Percentiles rank a stretch among this genome's conserved stretches.
phyloP scores from a whole-genome alignment of 768 basidiomycete genomes.

The Filobasidium floriforme region DNA sequence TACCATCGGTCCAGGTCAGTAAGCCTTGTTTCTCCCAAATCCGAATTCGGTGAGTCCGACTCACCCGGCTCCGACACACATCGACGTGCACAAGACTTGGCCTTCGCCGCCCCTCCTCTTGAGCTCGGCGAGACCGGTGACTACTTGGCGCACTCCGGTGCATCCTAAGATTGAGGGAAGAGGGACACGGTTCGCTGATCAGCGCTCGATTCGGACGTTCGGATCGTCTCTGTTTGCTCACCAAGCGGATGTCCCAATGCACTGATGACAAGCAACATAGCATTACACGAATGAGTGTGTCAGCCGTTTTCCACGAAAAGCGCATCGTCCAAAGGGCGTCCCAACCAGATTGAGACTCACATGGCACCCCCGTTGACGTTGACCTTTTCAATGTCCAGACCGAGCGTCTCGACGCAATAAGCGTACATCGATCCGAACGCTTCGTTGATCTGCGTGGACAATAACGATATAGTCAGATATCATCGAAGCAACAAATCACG shows the following conservation, averaged over 20 bases:
- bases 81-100: constrained; percentile 67
- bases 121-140: constrained; percentile 62
- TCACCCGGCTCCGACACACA: constrained; percentile 58
- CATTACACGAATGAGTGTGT: constrained; percentile 22
- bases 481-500: no score
- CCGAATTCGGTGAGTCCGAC: neutral
- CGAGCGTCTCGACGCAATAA: constrained; percentile 62
- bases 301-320: neutral
- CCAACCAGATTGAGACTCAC: constrained; percentile 51
- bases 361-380: constrained; percentile 90
- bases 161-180: constrained; percentile 39
- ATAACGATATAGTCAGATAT: no score
- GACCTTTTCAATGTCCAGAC: constrained; percentile 59
- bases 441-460: constrained; percentile 65
- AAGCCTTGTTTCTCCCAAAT: neutral
- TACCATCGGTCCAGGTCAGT: neutral
- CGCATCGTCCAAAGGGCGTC: no score
- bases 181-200: neutral
- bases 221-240: constrained; percentile 47
- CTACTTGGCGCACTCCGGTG: constrained; percentile 77
- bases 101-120: constrained; percentile 31
- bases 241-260: constrained; percentile 58
- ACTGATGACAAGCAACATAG: constrained; percentile 30
- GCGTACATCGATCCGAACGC: constrained; percentile 72
- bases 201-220: neutral